Conservation (phyloP, 139 green algal genomes). For the Desmodesmus armatus region DNA sequence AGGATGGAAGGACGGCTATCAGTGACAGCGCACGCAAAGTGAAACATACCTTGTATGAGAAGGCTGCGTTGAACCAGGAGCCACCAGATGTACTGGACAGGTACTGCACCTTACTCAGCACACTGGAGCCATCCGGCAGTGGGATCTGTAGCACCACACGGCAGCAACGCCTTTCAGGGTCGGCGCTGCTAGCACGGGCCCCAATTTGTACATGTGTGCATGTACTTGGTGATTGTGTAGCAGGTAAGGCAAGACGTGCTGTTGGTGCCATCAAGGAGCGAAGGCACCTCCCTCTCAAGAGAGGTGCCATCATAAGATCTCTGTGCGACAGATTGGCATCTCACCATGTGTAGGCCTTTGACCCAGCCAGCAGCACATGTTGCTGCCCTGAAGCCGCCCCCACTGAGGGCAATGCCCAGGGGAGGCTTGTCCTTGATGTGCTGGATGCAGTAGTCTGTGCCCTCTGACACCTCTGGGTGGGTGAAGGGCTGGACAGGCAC, state of each 20-base stretch:
- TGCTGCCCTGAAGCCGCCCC: background rate
- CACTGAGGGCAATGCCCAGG: background rate
- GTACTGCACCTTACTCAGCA: background rate
- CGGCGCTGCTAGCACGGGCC: background rate
- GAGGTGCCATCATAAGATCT: background rate
- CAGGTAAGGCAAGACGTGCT: background rate
- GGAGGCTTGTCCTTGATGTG: background rate
- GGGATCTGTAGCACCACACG: background rate
- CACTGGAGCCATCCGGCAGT: background rate
- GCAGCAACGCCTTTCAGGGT: too few relatives aligned
- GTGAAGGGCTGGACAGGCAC: too few relatives aligned
- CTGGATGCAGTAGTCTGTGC: background rate
- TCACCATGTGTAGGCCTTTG: background rate
- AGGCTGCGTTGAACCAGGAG: background rate
- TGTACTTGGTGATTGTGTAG: background rate
- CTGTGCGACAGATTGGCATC: background rate
- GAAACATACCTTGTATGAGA: slow-evolving; percentile 9
- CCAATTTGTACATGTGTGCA: background rate
- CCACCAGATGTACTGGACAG: background rate
- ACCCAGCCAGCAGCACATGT: background rate
- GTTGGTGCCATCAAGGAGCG: background rate
- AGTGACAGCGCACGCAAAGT: too few relatives aligned
- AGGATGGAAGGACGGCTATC: too few relatives aligned
- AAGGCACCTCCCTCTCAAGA: background rate
- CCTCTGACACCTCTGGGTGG: too few relatives aligned